Evolutionary conservation across 805 yeast genomes (phyloP).

Genomic region (Candida succiphila): DNA sequence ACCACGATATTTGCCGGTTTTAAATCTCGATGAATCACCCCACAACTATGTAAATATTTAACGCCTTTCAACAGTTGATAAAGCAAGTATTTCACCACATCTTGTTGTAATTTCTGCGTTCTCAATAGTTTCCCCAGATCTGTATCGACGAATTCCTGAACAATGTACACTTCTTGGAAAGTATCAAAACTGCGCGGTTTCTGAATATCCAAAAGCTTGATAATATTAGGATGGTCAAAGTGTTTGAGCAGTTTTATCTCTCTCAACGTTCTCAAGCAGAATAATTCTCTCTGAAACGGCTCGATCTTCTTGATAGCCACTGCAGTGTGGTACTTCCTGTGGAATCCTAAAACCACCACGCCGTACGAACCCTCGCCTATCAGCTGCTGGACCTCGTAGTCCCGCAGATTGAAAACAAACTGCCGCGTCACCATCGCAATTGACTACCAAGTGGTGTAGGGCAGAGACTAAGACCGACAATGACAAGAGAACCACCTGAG

Average conservation of each 20-base stretch:
- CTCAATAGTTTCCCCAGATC: conserved; percentile 58
- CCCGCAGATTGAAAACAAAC: conserved; percentile 51
- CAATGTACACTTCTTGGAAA: conserved; percentile 63
- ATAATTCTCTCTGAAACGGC: conserved; percentile 56
- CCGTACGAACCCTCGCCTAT: conserved; percentile 84
- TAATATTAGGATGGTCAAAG: conserved; percentile 67
- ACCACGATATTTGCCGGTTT: conserved; percentile 66
- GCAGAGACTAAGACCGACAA: too few species aligned
- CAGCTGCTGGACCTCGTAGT: conserved; percentile 47
- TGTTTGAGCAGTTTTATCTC: conserved; percentile 58
- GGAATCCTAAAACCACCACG: conserved; percentile 61
- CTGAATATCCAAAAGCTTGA: conserved; percentile 56
- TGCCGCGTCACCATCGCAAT: too few species aligned
- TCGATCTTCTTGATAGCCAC: conserved; percentile 75
- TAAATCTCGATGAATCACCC: conserved; percentile 67
- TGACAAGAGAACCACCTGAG: too few species aligned
- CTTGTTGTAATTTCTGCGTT: conserved; percentile 48
- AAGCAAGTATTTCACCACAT: conserved; percentile 59
- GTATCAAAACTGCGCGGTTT: conserved; percentile 47
- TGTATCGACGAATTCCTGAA: conserved; percentile 72
- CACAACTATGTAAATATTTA: conserved; percentile 61
- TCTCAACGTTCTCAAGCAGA: conserved; percentile 60
- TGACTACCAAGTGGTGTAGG: too few species aligned
- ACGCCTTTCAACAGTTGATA: conserved; percentile 66
- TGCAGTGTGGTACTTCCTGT: conserved; percentile 42